Evolutionary conservation across 2,329 filamentous ascomycete genomes (phyloP), one percentile per base, ranked within the genome.

Genomic region (Aspergillus sp.): DNA sequence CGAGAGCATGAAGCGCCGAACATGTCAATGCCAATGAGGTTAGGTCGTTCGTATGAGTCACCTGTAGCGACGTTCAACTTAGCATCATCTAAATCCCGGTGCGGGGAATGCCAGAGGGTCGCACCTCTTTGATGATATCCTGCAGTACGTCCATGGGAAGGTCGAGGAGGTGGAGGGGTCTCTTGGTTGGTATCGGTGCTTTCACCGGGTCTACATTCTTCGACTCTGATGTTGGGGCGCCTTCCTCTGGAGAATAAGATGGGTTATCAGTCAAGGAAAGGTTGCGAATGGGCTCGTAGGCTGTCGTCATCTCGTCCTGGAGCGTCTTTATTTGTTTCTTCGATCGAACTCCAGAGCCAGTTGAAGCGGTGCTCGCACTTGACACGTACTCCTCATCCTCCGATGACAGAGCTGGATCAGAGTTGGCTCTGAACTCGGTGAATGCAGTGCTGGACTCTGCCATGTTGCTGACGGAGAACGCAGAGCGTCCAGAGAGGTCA

Each of bases 11-110:
- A 11, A 95, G 80, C 24, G 86, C 85, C 13, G 89, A 90, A 72
- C 90, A 89, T 41, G 88, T 88, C 53, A 90, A 78, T 13, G 89
- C 88, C 38, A 94, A 79, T 13, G 88, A 85, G 0, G 87, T 90
- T 55, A 94, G 78, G 68, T 94, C 89, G 68, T 91, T 93, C 4
- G 88, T 90, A 65, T 91, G 86, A 3, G 86, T 89, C 49, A 92
- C 81, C 88, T 90, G 51, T 64, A 49, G 9, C 22, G 5, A 10
- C 8, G 5, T 16, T 9, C 6, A 45, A 9, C 33, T 51, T n/a
- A 44, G 47, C 9, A 49, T 50, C 24, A 51, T 24, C 22, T 11
- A 3, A 14, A 13, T 19, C 17, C 6, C 9, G 42, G 9, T 13
- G 41, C 17, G 22, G 10, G 35, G 14, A 26, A n/a, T 22, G 13